A percentile compares a stretch with the other conserved stretches of the same genome.
Conservation (phyloP, 768 basidiomycete genomes). For the Cystofilobasidium capitatum region DNA sequence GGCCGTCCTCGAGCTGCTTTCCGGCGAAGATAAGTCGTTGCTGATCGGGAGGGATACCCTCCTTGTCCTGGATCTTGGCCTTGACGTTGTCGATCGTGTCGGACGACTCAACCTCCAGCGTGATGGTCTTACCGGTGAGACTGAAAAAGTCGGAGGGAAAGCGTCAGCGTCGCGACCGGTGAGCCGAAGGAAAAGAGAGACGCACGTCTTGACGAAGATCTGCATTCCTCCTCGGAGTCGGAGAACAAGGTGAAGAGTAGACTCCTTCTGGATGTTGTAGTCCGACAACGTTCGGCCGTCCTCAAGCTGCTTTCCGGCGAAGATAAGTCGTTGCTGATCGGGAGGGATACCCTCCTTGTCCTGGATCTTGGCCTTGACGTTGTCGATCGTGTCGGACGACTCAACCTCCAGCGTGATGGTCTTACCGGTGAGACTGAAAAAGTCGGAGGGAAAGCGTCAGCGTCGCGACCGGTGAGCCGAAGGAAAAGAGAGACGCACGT, state of each 20-base stretch:
- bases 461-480: background rate
- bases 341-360: too few relatives aligned
- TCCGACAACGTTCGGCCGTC: conserved; percentile 71
- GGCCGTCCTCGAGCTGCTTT: too few relatives aligned
- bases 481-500: conserved; percentile 2
- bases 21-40: too few relatives aligned
- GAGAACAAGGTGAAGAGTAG: conserved; percentile 49
- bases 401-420: conserved; percentile 60
- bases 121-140: conserved; percentile 40
- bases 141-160: conserved; percentile 27
- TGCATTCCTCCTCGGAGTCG: conserved; percentile 87
- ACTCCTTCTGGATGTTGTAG: conserved; percentile 69
- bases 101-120: conserved; percentile 43
- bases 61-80: too few relatives aligned
- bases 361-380: too few relatives aligned
- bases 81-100: too few relatives aligned
- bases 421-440: conserved; percentile 40
- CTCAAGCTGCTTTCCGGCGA: too few relatives aligned
- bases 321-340: too few relatives aligned
- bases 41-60: too few relatives aligned
- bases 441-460: background rate
- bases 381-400: too few relatives aligned
- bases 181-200: background rate
- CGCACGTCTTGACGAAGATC: conserved; percentile 27
- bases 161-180: background rate